These are phyloP conservation scores for Xylariaceae sp. DNA, from an alignment of 2,329 filamentous ascomycete species.

Conservation along the genomic window DNA sequence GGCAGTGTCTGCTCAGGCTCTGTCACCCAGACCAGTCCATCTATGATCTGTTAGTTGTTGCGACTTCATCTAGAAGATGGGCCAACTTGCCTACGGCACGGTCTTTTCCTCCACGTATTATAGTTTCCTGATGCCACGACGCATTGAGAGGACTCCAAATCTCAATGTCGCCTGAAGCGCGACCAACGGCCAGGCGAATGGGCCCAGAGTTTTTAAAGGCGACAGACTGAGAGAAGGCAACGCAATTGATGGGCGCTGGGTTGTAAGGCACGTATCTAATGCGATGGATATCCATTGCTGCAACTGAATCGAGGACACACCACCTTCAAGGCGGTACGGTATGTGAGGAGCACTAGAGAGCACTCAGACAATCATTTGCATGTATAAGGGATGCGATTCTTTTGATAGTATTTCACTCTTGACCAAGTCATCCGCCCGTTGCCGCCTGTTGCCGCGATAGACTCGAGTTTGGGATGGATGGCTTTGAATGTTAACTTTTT, in stretches of 20 bases:
- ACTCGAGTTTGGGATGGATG: neutral
- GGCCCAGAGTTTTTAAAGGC: constrained; percentile 49
- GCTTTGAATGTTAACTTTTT: constrained; percentile 15
- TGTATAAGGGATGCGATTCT: neutral
- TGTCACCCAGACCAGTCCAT: constrained; percentile 86
- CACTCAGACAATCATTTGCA: neutral
- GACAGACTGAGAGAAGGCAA: constrained; percentile 81
- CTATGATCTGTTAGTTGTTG: constrained; percentile 54
- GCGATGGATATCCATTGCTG: constrained; percentile 86
- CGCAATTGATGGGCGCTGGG: constrained; percentile 84
- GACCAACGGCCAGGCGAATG: constrained; percentile 78
- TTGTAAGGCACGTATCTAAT: constrained; percentile 94
- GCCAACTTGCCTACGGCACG: constrained; percentile 36
- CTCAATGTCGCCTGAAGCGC: constrained; percentile 93
- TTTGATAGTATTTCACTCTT: neutral
- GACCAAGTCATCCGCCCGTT: neutral
- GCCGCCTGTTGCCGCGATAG: neutral
- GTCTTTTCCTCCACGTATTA: constrained; percentile 76
- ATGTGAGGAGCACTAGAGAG: neutral
- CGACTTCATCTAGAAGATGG: neutral
- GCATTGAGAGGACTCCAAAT: constrained; percentile 89
- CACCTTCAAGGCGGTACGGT: constrained; percentile 3
- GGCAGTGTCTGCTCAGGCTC: constrained; percentile 68
- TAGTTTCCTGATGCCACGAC: constrained; percentile 82
- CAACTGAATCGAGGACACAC: neutral